Conservation (phyloP, 78 protist species). For the Dictyostelium citrinum region DNA sequence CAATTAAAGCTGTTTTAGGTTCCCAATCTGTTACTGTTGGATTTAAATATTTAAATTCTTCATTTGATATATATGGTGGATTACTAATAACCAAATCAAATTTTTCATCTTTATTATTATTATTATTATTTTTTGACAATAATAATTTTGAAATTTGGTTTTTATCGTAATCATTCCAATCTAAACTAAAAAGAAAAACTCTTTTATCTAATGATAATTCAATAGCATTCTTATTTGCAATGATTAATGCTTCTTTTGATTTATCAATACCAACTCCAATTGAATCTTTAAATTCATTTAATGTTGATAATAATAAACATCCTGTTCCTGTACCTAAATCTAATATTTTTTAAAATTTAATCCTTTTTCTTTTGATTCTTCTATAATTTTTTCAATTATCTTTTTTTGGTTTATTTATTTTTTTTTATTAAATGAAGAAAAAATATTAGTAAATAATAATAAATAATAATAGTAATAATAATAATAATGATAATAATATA, state of each 20-base stretch:
- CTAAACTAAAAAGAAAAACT: not conserved
- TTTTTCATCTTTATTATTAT: not conserved
- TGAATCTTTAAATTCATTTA: conserved; percentile 22
- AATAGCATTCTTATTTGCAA: conserved; percentile 33
- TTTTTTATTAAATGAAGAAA: too few relatives aligned
- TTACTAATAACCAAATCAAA: conserved; percentile 47
- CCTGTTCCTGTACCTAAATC: conserved; percentile 75
- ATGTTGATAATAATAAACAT: conserved; percentile 25
- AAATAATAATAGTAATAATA: not conserved
- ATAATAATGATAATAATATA: not conserved
- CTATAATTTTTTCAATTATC: conserved; percentile 29
- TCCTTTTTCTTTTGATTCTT: not conserved
- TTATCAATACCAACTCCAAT: conserved; percentile 39
- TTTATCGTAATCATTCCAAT: conserved; percentile 12
- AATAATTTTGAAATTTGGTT: not conserved
- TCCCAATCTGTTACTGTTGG: conserved; percentile 12
- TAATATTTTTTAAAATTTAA: not conserved
- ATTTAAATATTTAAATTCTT: conserved; percentile 17
- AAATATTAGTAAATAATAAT: not conserved
- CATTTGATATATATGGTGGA: conserved; percentile 59
- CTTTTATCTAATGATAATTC: not conserved
- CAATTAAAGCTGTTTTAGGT: conserved; percentile 63
- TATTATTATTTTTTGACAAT: not conserved
- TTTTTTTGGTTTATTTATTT: not conserved
- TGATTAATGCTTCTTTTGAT: conserved; percentile 29